Conservation (phyloP, 805 yeast species). For the Wickerhamomyces xylosicus region DNA sequence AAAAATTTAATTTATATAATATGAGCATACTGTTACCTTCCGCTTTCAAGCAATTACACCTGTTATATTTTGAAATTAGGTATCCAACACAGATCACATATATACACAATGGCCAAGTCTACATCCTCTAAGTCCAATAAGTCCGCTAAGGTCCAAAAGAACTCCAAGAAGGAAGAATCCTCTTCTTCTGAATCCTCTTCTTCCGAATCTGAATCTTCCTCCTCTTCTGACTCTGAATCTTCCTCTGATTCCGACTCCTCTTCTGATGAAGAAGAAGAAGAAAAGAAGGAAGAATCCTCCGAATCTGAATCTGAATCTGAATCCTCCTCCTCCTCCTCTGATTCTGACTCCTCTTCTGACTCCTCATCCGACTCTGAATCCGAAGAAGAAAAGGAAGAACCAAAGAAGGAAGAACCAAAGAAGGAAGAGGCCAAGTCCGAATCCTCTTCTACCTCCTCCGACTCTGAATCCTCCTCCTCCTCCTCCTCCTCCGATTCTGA, state of each 20-base stretch:
- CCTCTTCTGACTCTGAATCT: constrained; percentile 11
- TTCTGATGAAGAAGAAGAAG: constrained; percentile 8
- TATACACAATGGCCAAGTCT: neutral
- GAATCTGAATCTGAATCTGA: constrained; percentile 23
- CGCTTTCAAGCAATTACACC: neutral
- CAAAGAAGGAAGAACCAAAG: constrained; percentile 18
- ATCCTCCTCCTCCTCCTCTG: constrained; percentile 5
- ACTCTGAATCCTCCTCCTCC: constrained; percentile 12
- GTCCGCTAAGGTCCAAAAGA: neutral
- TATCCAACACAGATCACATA: neutral
- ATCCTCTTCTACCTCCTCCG: constrained; percentile 20
- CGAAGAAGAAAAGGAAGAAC: constrained; percentile 13
- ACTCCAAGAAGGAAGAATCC: constrained; percentile 2
- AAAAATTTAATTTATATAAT: no score
- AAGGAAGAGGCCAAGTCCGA: constrained; percentile 12
- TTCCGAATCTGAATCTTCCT: constrained; percentile 3
- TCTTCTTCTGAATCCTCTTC: constrained; percentile 1
- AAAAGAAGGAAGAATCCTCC: constrained; percentile 15
- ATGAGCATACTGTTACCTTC: no score
- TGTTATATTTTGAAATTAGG: no score
- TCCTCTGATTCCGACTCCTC: constrained; percentile 13
- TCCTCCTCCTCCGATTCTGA: constrained; percentile 11
- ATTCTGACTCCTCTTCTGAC: constrained; percentile 15
- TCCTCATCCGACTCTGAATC: constrained; percentile 11
- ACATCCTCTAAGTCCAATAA: neutral